These are phyloP conservation scores for Scenedesmus sp. DNA, from an alignment of 163 green algal species.

Conservation along the genomic window DNA sequence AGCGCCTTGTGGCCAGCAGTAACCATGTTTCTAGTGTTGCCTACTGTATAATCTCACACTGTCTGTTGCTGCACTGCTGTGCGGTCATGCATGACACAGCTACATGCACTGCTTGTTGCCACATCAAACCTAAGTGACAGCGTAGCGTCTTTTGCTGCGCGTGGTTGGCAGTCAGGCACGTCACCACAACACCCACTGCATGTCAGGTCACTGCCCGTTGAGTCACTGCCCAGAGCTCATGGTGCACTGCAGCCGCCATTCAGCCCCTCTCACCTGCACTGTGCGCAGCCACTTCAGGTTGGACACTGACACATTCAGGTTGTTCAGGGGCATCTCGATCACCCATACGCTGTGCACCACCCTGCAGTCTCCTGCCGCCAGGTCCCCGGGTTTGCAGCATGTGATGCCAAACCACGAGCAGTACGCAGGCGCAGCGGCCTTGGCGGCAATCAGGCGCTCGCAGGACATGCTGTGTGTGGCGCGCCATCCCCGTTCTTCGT, in stretches of 20 bases:
- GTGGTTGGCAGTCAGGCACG: too few relatives aligned
- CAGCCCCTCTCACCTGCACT: not conserved
- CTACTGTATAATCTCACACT: too few relatives aligned
- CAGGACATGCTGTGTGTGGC: not conserved
- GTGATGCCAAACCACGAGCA: slow-evolving; percentile 38
- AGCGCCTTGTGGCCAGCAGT: too few relatives aligned
- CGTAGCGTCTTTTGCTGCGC: too few relatives aligned
- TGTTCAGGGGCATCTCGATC: not conserved
- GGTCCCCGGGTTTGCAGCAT: not conserved
- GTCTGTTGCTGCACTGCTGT: too few relatives aligned
- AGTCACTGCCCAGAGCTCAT: too few relatives aligned
- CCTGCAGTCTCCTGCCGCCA: not conserved
- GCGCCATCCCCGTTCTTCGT: not conserved
- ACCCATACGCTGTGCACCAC: not conserved
- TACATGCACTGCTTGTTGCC: too few relatives aligned
- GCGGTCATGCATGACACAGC: too few relatives aligned
- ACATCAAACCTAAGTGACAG: too few relatives aligned
- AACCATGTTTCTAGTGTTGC: too few relatives aligned
- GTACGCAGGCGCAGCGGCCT: not conserved
- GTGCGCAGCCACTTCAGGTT: not conserved
- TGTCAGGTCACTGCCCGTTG: too few relatives aligned
- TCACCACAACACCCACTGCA: too few relatives aligned
- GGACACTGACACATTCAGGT: slow-evolving; percentile 25
- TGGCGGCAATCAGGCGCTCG: not conserved
- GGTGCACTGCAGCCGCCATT: not conserved